Conservation (phyloP, 1,284 basidiomycete species). For the Ustilago vetiveriae region DNA sequence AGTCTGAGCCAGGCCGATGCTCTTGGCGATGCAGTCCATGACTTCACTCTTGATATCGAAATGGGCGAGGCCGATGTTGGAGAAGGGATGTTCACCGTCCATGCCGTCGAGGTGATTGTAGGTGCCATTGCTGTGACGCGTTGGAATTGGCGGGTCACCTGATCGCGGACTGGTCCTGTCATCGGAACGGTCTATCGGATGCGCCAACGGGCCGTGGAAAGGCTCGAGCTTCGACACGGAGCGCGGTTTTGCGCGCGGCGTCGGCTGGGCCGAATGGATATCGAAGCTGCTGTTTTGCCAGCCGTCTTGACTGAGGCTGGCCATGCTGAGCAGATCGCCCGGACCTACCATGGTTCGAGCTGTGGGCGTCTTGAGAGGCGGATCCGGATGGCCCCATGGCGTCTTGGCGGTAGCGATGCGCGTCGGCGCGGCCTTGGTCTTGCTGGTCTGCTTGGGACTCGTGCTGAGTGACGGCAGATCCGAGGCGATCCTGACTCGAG, state of each 20-base stretch:
- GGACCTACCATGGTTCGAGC: slow-evolving; percentile 66
- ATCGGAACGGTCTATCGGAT: slow-evolving; percentile 37
- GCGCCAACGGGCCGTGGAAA: slow-evolving; percentile 31
- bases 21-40: slow-evolving; percentile 96
- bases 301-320: slow-evolving; percentile 52
- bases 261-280: slow-evolving; percentile 39
- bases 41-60: slow-evolving; percentile 93
- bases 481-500: slow-evolving; percentile 24
- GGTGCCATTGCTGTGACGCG: slow-evolving; percentile 14
- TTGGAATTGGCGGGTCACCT: slow-evolving; percentile 16
- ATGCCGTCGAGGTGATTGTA: slow-evolving; percentile 6
- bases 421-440: slow-evolving; percentile 4
- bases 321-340: slow-evolving; percentile 71
- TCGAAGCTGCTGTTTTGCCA: slow-evolving; percentile 31
- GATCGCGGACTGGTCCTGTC: slow-evolving; percentile 24
- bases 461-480: slow-evolving; percentile 7
- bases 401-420: slow-evolving; percentile 33
- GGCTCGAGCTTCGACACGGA: slow-evolving; percentile 40
- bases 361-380: slow-evolving; percentile 58
- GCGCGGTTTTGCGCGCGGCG: slow-evolving; percentile 38
- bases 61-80: slow-evolving; percentile 69
- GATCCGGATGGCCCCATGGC: slow-evolving; percentile 59
- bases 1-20: slow-evolving; percentile 92
- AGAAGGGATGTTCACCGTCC: slow-evolving; percentile 30
- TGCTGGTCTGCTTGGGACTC: slow-evolving; percentile 21